Evolutionary conservation across 108 stramenopile species (phyloP), one percentile per base, ranked within the genome.

Genomic region (Poteriospumella lacustris): DNA sequence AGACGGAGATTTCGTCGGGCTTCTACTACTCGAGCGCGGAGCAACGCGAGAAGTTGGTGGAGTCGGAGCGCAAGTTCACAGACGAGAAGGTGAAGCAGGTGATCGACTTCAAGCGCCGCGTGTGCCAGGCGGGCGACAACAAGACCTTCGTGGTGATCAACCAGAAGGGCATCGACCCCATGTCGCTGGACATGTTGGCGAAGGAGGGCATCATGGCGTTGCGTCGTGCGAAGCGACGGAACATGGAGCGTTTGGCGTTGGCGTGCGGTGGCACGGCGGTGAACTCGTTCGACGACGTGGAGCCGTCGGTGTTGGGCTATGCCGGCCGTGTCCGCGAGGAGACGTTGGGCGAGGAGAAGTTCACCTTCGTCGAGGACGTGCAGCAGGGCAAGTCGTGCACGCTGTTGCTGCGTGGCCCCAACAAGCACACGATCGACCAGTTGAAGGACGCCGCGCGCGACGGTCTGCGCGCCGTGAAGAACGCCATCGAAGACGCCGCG

Each of bases 121-220:
- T 84, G 58, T 84, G 83, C 78, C 81, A 84, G 78, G 76, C 73
- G 39, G 82, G 82, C 41, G 82, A 83, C 38, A n/a, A n/a, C n/a
- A n/a, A n/a, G n/a, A 68, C 92, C 28, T 99, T 99, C 89, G 93
- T 95, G 43, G 90, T 99, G 76, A 93, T 97, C 86, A 99, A 99
- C 87, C 98, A 99, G 88, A 99, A 99, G 89, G 98, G 98, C 68
- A 95, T 99, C 80, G 98, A 99, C 92, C 95, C 98, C 5, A 87
- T 96, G 67, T 87, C 86, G 40, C 83, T 99, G 43, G 96, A 99
- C 87, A 96, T 97, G 81, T 95, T 99, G 87, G 98, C 98, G 84
- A 99, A 99, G 92, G 98, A 99, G 85, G 96, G 96, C 59, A 97
- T 99, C 79, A 85, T 97, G 62, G 96, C 93, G 69, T 78, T 96